Evolutionary conservation across 2,329 filamentous ascomycete species (phyloP).

Genomic region (Xylaria sp.): DNA sequence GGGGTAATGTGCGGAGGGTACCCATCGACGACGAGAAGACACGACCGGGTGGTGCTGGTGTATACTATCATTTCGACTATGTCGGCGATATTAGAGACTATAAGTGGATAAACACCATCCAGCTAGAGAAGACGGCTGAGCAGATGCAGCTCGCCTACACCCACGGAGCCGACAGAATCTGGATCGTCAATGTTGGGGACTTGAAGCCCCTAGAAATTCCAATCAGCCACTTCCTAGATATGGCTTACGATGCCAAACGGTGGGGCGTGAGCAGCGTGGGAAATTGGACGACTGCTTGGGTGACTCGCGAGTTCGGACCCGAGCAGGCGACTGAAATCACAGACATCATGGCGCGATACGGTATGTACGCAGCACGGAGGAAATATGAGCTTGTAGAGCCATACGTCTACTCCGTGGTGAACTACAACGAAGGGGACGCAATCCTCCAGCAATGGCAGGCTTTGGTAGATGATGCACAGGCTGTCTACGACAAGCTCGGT

Average conservation of each 20-base stretch:
- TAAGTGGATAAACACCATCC: constrained; percentile 75
- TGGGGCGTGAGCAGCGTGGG: constrained; percentile 67
- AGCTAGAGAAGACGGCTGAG: constrained; percentile 72
- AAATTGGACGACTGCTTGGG: constrained; percentile 68
- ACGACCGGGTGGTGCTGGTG: constrained; percentile 66
- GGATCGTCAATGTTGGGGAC: constrained; percentile 74
- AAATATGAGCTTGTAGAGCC: constrained; percentile 71
- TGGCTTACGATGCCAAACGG: constrained; percentile 71
- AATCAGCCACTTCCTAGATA: constrained; percentile 74
- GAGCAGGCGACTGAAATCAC: constrained; percentile 61
- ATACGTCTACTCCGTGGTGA: constrained; percentile 66
- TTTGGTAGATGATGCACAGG: constrained; percentile 64
- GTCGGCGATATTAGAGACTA: constrained; percentile 70
- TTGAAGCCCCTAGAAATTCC: constrained; percentile 72
- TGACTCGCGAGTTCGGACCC: constrained; percentile 66
- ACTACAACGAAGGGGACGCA: constrained; percentile 70
- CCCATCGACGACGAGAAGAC: constrained; percentile 65
- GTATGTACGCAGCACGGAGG: constrained; percentile 65
- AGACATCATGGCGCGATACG: constrained; percentile 65
- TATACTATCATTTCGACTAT: constrained; percentile 67
- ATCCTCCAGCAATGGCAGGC: constrained; percentile 65
- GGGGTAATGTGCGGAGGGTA: constrained; percentile 68
- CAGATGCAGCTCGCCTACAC: constrained; percentile 72
- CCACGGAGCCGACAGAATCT: constrained; percentile 67
- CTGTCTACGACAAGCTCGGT: constrained; percentile 65